Base-by-base conservation (phyloP, 2,329 filamentous ascomycete genomes). In the Myriosclerotinia curreyana region DNA sequence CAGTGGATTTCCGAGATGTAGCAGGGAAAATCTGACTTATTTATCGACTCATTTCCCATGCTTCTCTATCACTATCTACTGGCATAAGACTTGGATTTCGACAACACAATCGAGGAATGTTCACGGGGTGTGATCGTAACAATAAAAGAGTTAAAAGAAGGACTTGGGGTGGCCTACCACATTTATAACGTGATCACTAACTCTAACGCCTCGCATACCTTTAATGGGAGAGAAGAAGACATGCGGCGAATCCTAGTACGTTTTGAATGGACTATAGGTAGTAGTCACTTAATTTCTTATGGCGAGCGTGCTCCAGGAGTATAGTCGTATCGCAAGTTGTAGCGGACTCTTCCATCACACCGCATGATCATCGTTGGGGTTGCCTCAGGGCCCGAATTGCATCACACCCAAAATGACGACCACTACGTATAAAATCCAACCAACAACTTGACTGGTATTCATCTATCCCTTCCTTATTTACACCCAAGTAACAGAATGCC, bases 401-500 rank as follows among this genome's bases (percentile, higher is more conserved):
- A 46, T 36, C 55, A 59, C 55, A 59, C 55, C 38, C 55, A 25
- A 38, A 36, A 48, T 17, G 22, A 59, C 31, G 42, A 42, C 55
- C 53, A 42, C 55, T 53, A 40, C 22, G 22, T 20, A 34, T 17
- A 49, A 25, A 36, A 59, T 15, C 25, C 34, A 38, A 58, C 46
- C 46, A 59, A 64, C 53, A 46, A 36, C 42, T 60, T 61, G 48
- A 53, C 55, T 64, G 62, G 56, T 51, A 53, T 64, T 64, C 67
- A 67, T 66, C 67, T 69, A 68, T 68, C 62, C 64, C 36, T 64
- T 36, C 55, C 66, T 66, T 74, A 74, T 74, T 71, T 74, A 74
- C 72, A 74, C 69, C 64, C 54, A 50, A 49, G 50, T 58, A 34
- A 49, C 56, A 65, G 28, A 59, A 48, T 59, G 55, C 55, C 42